phyloP scores from a whole-genome alignment of 1,284 basidiomycete species.

The Puccinia hordei region DNA sequence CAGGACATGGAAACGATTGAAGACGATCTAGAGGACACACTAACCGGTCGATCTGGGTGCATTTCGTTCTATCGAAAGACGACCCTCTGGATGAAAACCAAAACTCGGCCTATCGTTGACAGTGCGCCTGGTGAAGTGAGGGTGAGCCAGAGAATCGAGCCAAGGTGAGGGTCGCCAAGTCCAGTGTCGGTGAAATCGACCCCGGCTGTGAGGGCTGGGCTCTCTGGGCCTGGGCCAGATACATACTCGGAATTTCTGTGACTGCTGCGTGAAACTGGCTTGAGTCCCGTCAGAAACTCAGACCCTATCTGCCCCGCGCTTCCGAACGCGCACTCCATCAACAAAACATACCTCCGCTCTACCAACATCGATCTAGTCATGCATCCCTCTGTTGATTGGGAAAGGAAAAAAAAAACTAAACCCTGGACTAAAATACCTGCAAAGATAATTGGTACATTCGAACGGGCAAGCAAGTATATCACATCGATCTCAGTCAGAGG shows the following conservation, averaged over 20 bases:
- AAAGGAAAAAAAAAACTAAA: too few relatives aligned
- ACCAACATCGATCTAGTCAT: too few relatives aligned
- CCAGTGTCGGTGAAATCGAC: conserved; percentile 8
- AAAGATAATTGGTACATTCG: too few relatives aligned
- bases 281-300: not conserved
- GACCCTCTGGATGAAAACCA: conserved; percentile 1
- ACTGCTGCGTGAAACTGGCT: conserved; percentile 2
- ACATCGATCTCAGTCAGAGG: too few relatives aligned
- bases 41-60: conserved; percentile 22
- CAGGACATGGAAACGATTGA: not conserved
- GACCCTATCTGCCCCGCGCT: not conserved
- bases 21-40: not conserved
- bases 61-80: conserved; percentile 9
- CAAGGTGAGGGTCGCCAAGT: conserved; percentile 17
- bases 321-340: not conserved
- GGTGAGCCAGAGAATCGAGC: conserved; percentile 13
- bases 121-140: conserved; percentile 6
- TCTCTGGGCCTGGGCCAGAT: conserved; percentile 3
- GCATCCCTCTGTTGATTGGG: too few relatives aligned
- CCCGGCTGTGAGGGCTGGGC: not conserved
- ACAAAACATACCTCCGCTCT: too few relatives aligned
- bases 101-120: conserved; percentile 4
- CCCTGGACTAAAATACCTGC: too few relatives aligned
- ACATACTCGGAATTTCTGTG: not conserved
- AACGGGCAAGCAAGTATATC: too few relatives aligned